These are phyloP conservation scores for Trichoderma simmonsii DNA, from an alignment of 2,329 filamentous ascomycete genomes.

Conservation along the genomic window DNA sequence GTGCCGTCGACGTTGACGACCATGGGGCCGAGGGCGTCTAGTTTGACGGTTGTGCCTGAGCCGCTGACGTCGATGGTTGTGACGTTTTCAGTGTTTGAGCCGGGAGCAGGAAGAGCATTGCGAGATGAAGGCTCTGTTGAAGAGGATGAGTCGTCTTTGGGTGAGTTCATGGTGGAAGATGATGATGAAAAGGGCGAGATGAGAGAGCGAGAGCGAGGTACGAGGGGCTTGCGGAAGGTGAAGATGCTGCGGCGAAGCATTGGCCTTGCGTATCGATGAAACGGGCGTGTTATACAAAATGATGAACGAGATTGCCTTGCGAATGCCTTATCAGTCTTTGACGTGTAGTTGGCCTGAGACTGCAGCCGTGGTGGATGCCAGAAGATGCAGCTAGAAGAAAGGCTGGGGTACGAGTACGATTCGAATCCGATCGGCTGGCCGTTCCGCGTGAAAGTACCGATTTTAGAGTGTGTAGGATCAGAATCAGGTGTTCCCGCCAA, in stretches of 20 bases:
- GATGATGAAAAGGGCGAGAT: not conserved
- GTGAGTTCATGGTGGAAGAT: not conserved
- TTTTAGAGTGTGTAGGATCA: not conserved
- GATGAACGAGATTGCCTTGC: not conserved
- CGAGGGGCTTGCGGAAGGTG: not conserved
- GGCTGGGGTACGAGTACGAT: not conserved
- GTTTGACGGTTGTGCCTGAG: conserved; percentile 43
- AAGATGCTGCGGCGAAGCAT: conserved; percentile 17
- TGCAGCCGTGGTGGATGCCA: not conserved
- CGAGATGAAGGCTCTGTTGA: not conserved
- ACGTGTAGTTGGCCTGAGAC: not conserved
- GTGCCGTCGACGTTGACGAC: conserved; percentile 73
- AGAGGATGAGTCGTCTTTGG: not conserved
- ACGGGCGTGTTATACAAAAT: not conserved
- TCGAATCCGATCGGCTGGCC: not conserved
- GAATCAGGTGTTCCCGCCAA: not conserved
- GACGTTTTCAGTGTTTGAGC: conserved; percentile 2
- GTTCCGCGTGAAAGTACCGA: not conserved
- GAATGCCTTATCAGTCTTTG: not conserved
- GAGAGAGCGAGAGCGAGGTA: not conserved
- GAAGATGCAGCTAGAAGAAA: not conserved
- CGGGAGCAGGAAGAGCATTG: conserved; percentile 29
- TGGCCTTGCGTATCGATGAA: not conserved
- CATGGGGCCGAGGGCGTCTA: conserved; percentile 69
- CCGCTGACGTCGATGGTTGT: conserved; percentile 35